Base-by-base conservation (phyloP, 768 basidiomycete genomes). In the Pleurotus platypus region DNA sequence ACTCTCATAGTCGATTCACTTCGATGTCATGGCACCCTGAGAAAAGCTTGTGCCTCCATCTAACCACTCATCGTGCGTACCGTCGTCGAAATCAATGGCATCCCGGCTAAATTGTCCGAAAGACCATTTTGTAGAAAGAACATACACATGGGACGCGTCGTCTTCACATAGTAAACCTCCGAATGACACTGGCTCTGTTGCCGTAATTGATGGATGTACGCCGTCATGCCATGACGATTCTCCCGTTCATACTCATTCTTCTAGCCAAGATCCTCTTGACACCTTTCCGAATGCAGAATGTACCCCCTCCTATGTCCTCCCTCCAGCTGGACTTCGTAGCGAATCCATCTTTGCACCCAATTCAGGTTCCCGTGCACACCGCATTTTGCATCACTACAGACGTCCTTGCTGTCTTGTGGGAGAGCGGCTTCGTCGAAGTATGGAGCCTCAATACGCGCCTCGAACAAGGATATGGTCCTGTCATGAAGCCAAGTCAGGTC, bases 261-360 rank as follows among this genome's bases (percentile, higher is more conserved):
- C 45, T 68, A 96, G 94, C 83, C 2, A 76, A 75, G 18, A 72
- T 92, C 56, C 81, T 95, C 2, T 75, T 99, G 40, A 99, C 96
- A 2, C 91, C 97, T 13, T 98, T 98, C 79, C 83, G 94, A 40
- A 82, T 84, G 0, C 92, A 96, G 72, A 98, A 97, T 66, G 82
- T 96, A 4, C 97, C 96, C n/a, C 97, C 97, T n/a, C 97, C 97
- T 0, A 95, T 97, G 93, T 90, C 87, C 1, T 87, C 92, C 1
- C 77, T 79, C 58, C 71, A 77, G 59, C 72, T 82, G 9, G 37
- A 66, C 0, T 57, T 76, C 13, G 57, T 59, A 12, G 63, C 70
- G 8, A 62, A 66, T 12, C 46, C 63, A 11, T 59, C 68, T 15
- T 55, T 9, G 16, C 58, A 37, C 59, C 60, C 37, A 49, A 60